Evolutionary conservation across 495 filamentous ascomycete genomes (phyloP), one percentile per base, ranked within the genome.

Genomic region (Talaromyces thailandensis): DNA sequence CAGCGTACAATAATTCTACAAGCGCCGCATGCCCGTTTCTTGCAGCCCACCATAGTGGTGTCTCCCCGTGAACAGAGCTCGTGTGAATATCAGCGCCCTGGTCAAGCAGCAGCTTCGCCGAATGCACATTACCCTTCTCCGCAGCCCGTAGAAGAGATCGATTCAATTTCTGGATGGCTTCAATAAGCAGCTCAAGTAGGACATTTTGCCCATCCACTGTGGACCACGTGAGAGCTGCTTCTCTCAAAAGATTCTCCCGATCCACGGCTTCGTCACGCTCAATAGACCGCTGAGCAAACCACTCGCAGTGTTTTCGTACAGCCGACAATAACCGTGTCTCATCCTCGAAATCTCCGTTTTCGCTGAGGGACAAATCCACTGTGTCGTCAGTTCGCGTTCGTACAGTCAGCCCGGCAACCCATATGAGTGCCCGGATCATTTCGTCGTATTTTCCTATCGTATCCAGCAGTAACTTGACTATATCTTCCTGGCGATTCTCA

Each of bases 1-100:
- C 8, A 21, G 29, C 55, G 31, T 23, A 4, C n/a, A 57, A 25
- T 8, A 57, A 35, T 57, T 31, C n/a, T 25, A 57, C 55, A n/a
- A 57, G 18, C 25, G 55, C 2, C 1, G 18, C 55, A 57, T 57
- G 55, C n/a, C 55, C 55, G 16, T n/a, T 25, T 25, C 16, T 57
- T 57, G 55, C 55, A 23, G 55, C 55, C 24, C 55, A 57, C 25
- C 6, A 23, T 23, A 57, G 55, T 18, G 55, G 11, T 8, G 18
- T 57, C 16, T 18, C 18, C 25, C 55, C 55, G 31, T 6, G 31
- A 12, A 31, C 1, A 31, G 6, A 3, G 6, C n/a, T 24, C 32
- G 11, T 11, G 56, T 64, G 57, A 24, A 62, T 29, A 64, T 64
- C 57, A 50, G 65, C 65, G 4, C 63, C 63, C 37, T 56, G 23